Base-by-base conservation (phyloP, 768 basidiomycete genomes). In the Leucocoprinus birnbaumii region DNA sequence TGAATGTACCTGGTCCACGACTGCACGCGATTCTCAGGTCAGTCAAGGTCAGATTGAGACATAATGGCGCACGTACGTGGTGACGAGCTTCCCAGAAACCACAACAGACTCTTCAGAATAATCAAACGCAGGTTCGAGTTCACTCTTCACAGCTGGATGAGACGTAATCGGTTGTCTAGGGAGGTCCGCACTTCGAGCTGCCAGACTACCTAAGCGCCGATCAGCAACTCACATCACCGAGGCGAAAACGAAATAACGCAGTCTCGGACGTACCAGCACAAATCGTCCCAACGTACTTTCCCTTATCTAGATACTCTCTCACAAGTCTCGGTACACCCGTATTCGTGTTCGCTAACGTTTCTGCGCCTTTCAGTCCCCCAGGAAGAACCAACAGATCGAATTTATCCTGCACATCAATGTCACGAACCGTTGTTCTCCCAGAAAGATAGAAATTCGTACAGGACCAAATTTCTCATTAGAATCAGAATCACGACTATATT, bases 161-260 rank as follows among this genome's bases (percentile, higher is more conserved):
- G 91, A 93, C 26, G 91, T 93, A 43, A 93, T 57, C 2, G 80
- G 78, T 59, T 89, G 87, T 50, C 63, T 76, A 0, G 82, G 77
- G 3, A 92, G 75, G 9, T 73, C 73, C 0, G 89, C 75, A 0
- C 80, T 80, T 55, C 83, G 73, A 0, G 91, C 91, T 24, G 82
- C 79, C 34, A 91, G 72, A 45, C 83, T 84, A n/a, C 89, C 89
- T 90, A n/a, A n/a, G n/a, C n/a, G n/a, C n/a, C n/a, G n/a, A n/a
- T n/a, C n/a, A n/a, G n/a, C n/a, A n/a, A n/a, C n/a, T n/a, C n/a
- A n/a, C n/a, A n/a, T n/a, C n/a, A n/a, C n/a, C n/a, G n/a, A n/a
- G n/a, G n/a, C n/a, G n/a, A n/a, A 60, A 42, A 42, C 41, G 6
- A 42, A 19, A 42, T n/a, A n/a, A n/a, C n/a, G n/a, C n/a, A n/a